Conservation (phyloP, 2,329 filamentous ascomycete species). For the Juglanconis oblonga region DNA sequence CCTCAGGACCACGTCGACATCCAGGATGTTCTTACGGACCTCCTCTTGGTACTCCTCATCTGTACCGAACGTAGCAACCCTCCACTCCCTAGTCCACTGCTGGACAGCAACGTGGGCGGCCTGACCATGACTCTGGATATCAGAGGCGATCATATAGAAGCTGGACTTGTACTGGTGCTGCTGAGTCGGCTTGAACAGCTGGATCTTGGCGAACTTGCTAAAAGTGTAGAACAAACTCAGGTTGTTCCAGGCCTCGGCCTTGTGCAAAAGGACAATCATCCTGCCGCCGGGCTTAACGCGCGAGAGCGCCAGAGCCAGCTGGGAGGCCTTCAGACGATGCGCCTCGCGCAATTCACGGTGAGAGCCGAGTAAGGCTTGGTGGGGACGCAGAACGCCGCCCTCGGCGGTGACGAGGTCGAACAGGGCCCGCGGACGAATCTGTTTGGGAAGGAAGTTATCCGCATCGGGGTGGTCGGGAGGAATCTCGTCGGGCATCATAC, state of each 20-base stretch:
- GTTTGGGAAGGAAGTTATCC: conserved; percentile 23
- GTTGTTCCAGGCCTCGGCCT: conserved; percentile 39
- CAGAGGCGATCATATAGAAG: conserved; percentile 50
- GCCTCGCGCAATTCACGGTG: conserved; percentile 36
- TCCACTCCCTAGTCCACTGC: conserved; percentile 40
- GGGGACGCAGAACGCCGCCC: conserved; percentile 43
- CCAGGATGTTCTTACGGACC: conserved; percentile 7
- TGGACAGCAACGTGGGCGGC: conserved; percentile 34
- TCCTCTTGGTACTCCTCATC: conserved; percentile 25
- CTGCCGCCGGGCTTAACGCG: conserved; percentile 44
- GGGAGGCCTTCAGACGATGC: conserved; percentile 32
- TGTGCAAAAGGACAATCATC: conserved; percentile 50
- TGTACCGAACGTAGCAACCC: conserved; percentile 34
- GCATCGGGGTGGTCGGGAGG: conserved; percentile 32
- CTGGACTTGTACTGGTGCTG: conserved; percentile 43
- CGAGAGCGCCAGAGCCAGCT: conserved; percentile 45
- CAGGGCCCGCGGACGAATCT: conserved; percentile 35
- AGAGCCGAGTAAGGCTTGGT: conserved; percentile 24
- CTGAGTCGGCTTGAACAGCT: conserved; percentile 42
- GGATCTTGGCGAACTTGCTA: conserved; percentile 36
- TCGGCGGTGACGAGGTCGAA: conserved; percentile 48
- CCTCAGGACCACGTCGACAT: conserved; percentile 26
- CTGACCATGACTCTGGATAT: conserved; percentile 32
- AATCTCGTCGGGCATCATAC: conserved; percentile 24
- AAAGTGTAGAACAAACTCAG: conserved; percentile 39